Evolutionary conservation across 2,329 filamentous ascomycete species (phyloP).

Genomic region (Paecilomyces sp.): DNA sequence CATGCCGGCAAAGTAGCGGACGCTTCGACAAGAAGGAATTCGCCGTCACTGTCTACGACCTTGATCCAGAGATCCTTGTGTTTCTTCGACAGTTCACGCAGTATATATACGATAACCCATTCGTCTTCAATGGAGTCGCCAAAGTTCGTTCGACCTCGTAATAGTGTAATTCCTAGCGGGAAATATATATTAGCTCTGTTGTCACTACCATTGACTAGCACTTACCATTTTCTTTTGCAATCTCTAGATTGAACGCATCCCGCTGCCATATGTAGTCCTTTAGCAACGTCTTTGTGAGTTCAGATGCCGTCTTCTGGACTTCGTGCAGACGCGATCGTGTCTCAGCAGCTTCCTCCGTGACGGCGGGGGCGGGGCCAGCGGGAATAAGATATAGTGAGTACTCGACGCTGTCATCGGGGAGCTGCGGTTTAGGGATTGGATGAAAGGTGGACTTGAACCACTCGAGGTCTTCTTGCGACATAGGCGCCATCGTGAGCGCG

Average conservation of each 20-base stretch:
- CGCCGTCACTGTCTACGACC: slow-evolving; percentile 80
- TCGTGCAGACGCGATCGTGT: slow-evolving; percentile 58
- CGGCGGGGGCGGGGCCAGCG: slow-evolving; percentile 44
- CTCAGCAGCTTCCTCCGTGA: slow-evolving; percentile 46
- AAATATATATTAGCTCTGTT: slow-evolving; percentile 8
- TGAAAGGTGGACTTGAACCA: slow-evolving; percentile 61
- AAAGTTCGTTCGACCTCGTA: slow-evolving; percentile 75
- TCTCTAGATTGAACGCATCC: slow-evolving; percentile 66
- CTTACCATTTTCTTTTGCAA: slow-evolving; percentile 54
- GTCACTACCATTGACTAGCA: not conserved
- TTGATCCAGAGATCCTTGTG: slow-evolving; percentile 73
- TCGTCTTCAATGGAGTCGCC: slow-evolving; percentile 95
- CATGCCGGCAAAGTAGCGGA: slow-evolving; percentile 80
- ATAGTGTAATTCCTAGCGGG: slow-evolving; percentile 43
- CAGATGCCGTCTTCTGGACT: slow-evolving; percentile 61
- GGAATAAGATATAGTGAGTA: slow-evolving; percentile 73
- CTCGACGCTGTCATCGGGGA: slow-evolving; percentile 79
- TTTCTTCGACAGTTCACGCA: slow-evolving; percentile 70
- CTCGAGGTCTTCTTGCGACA: slow-evolving; percentile 51
- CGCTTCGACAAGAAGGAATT: slow-evolving; percentile 91
- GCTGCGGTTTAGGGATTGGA: slow-evolving; percentile 55
- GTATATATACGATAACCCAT: slow-evolving; percentile 88
- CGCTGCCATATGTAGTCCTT: slow-evolving; percentile 93
- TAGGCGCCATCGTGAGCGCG: slow-evolving; percentile 30
- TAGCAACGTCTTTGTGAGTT: slow-evolving; percentile 59